A percentile compares a stretch with the other conserved stretches of the same genome.
These are phyloP conservation scores for Babesia sp. DNA, from an alignment of 169 alveolate species.

Conservation along the genomic window DNA sequence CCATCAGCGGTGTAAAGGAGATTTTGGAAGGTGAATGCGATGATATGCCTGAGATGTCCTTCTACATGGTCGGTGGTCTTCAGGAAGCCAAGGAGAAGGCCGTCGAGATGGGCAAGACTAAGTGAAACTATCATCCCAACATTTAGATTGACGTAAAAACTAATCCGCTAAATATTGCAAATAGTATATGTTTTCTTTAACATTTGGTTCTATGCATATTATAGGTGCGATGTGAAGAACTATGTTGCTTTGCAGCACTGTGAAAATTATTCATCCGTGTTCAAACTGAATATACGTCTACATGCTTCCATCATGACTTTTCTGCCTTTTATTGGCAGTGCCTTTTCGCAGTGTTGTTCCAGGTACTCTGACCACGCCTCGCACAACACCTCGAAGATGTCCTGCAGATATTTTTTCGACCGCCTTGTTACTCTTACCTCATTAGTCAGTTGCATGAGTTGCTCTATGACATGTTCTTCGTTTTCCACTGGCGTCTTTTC, in stretches of 20 bases:
- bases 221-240: too few species aligned
- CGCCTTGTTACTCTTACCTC: slow-evolving; percentile 7
- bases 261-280: too few species aligned
- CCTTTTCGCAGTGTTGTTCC: slow-evolving; percentile 14
- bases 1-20: slow-evolving; percentile 87
- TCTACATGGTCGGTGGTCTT: slow-evolving; percentile 95
- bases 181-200: too few species aligned
- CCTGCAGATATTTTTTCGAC: neutral
- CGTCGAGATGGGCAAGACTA: slow-evolving; percentile 67
- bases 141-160: neutral
- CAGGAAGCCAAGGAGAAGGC: slow-evolving; percentile 90
- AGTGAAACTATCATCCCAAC: slow-evolving; percentile 5
- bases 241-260: too few species aligned
- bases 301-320: slow-evolving; percentile 28
- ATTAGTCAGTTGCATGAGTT: slow-evolving; percentile 6
- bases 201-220: too few species aligned
- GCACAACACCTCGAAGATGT: slow-evolving; percentile 15
- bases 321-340: neutral
- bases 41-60: slow-evolving; percentile 94
- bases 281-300: slow-evolving; percentile 34
- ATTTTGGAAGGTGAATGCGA: slow-evolving; percentile 93
- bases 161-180: too few species aligned
- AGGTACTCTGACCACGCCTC: slow-evolving; percentile 25
- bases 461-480: slow-evolving; percentile 40
- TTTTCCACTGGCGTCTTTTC: neutral